Conservation (phyloP, 768 basidiomycete genomes). For the Inosperma sp. region DNA sequence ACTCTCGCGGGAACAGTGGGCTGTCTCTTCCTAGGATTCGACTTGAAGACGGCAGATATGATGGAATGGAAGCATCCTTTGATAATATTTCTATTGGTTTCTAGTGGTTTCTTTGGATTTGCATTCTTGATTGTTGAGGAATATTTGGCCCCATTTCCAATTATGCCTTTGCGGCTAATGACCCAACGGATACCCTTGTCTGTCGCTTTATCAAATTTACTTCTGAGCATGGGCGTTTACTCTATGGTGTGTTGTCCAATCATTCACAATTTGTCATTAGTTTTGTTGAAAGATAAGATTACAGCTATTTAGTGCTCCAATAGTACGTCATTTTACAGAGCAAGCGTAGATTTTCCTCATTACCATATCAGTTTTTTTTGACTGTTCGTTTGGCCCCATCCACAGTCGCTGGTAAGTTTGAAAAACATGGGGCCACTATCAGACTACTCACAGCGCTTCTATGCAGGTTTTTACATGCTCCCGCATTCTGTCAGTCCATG, state of each 20-base stretch:
- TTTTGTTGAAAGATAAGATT: slow-evolving; percentile 19
- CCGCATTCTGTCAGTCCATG: slow-evolving; percentile 72
- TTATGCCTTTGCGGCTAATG: slow-evolving; percentile 83
- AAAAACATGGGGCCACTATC: not conserved
- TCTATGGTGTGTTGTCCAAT: slow-evolving; percentile 59
- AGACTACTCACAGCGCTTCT: slow-evolving; percentile 11
- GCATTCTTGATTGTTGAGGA: slow-evolving; percentile 79
- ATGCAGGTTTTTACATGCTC: slow-evolving; percentile 73
- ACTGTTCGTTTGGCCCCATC: slow-evolving; percentile 69
- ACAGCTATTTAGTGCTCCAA: slow-evolving; percentile 79
- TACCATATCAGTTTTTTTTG: slow-evolving; percentile 61
- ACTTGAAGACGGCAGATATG: slow-evolving; percentile 73
- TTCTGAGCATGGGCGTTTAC: slow-evolving; percentile 73
- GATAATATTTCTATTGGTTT: slow-evolving; percentile 60
- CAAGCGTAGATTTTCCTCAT: not conserved
- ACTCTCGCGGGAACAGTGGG: slow-evolving; percentile 73
- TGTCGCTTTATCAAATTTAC: slow-evolving; percentile 74
- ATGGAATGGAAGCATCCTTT: slow-evolving; percentile 70
- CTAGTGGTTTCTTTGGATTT: slow-evolving; percentile 49
- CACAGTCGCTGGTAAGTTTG: slow-evolving; percentile 59
- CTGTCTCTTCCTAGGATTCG: slow-evolving; percentile 69
- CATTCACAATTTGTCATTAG: slow-evolving; percentile 8
- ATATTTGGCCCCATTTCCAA: slow-evolving; percentile 73
- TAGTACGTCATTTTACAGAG: slow-evolving; percentile 38
- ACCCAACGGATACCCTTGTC: slow-evolving; percentile 76